phyloP scores from a whole-genome alignment of 768 basidiomycete species.

The Naganishia vishniacii region DNA sequence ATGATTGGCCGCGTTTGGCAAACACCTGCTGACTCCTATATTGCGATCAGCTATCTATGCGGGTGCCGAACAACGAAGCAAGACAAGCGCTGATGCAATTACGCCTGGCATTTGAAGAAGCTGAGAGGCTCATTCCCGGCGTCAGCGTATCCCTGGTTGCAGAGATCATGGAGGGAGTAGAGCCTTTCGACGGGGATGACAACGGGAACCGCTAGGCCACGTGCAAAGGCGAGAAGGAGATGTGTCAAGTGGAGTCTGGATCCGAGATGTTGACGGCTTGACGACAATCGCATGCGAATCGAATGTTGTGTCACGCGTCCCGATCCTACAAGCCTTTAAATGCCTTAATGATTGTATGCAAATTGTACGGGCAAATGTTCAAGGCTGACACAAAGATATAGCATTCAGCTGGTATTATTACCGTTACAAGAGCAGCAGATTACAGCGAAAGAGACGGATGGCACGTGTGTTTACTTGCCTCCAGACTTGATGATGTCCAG shows the following conservation, averaged over 20 bases:
- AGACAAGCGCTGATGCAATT: conserved; percentile 75
- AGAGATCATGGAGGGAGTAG: conserved; percentile 57
- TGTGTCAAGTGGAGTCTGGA: too few species aligned
- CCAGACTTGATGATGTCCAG: conserved; percentile 46
- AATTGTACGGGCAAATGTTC: background rate
- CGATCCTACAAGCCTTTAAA: too few species aligned
- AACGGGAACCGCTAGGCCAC: conserved; percentile 6
- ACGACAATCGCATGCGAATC: too few species aligned
- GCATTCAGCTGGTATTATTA: background rate
- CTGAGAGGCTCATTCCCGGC: conserved; percentile 91
- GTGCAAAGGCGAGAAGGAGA: too few species aligned
- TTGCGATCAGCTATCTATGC: conserved; percentile 69
- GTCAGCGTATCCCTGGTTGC: conserved; percentile 86
- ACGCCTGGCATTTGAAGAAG: conserved; percentile 87
- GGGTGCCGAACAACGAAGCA: conserved; percentile 88
- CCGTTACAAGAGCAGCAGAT: conserved; percentile 11
- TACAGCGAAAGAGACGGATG: too few species aligned
- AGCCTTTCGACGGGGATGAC: conserved; percentile 40
- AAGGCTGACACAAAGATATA: background rate
- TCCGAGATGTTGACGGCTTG: too few species aligned
- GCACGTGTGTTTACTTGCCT: conserved; percentile 16
- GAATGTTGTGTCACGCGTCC: too few species aligned
- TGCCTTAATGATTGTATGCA: background rate
- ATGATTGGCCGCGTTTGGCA: background rate
- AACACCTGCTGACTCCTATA: conserved; percentile 1